Conservation (phyloP, 345 rosid genomes). For the Laguncularia racemosa region DNA sequence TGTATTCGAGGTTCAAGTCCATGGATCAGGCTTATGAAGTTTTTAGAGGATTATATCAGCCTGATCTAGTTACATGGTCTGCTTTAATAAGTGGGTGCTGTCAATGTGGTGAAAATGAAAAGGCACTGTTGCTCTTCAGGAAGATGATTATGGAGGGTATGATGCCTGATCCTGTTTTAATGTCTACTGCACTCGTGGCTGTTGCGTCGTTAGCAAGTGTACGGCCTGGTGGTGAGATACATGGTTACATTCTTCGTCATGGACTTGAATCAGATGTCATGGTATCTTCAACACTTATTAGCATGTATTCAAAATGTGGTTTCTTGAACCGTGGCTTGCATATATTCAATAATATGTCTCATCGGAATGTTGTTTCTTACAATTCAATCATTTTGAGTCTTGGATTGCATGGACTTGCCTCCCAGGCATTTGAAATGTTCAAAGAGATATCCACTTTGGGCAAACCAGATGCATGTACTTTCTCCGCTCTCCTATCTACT, state of each 20-base stretch:
- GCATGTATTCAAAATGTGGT: conserved; percentile 87
- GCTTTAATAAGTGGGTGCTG: conserved; percentile 65
- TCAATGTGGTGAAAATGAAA: conserved; percentile 46
- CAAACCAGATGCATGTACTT: conserved; percentile 60
- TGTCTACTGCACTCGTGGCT: conserved; percentile 47
- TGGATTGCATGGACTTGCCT: conserved; percentile 64
- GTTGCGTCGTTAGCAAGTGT: conserved; percentile 47
- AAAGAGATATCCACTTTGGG: conserved; percentile 38
- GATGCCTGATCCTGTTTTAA: conserved; percentile 52
- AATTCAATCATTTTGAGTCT: conserved; percentile 65
- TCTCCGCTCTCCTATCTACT: conserved; percentile 67
- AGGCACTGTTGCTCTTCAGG: conserved; percentile 36
- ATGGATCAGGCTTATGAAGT: conserved; percentile 49
- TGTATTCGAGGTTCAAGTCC: conserved; percentile 62
- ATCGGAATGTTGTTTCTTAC: conserved; percentile 46
- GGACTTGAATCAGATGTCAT: conserved; percentile 50
- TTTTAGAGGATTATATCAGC: conserved; percentile 34
- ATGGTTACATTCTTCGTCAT: conserved; percentile 44
- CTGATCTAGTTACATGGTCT: conserved; percentile 77
- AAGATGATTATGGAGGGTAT: conserved; percentile 37
- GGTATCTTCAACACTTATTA: conserved; percentile 65
- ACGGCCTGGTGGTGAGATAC: conserved; percentile 49
- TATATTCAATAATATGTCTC: conserved; percentile 35
- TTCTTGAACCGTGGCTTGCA: conserved; percentile 34
- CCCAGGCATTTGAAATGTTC: conserved; percentile 55